Evolutionary conservation across 2,329 filamentous ascomycete species (phyloP), one percentile per base, ranked within the genome.

Genomic region (Myriangium duriaei): DNA sequence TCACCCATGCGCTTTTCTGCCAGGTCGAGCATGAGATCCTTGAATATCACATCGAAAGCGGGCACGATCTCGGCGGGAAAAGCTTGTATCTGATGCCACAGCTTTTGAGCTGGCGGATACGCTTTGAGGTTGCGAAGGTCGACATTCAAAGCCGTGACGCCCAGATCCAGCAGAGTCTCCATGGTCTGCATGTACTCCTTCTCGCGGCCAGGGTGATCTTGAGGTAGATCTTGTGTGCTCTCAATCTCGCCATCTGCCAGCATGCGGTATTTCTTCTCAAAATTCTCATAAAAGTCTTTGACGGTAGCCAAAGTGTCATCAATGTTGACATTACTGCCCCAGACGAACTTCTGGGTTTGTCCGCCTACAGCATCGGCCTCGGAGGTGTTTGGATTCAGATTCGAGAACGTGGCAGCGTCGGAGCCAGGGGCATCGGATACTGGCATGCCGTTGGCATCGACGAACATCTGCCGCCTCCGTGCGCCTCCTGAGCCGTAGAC

Each of bases 1-100:
- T 75, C 75, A 21, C 79, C 68, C 69, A 81, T 83, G 51, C 92
- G 81, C 42, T 79, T 78, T 44, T 82, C 75, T 1, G 88, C 86
- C 34, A 96, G 65, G 54, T 94, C 87, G 15, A 91, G 74, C 79
- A 96, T 93, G 38, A 85, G 70, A 61, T 98, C 88, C 55, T 94
- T 92, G 35, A 95, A 75, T 4, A 79, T 78, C 58, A 93, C 84
- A 69, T 98, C 92, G 81, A 98, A 94, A 32, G 96, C 71, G 2
- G 88, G 87, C 31, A 98, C 81, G 37, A 98, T 87, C 69, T 98
- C 91, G 53, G 91, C 86, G 0, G 91, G 91, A 54, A 95, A 98
- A 11, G 82, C 79, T 56, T 93, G 84, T 41, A 92, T 68, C 59
- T 98, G 92, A 57, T 96, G 83, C 83, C 86, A 96, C 40, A 98